Conservation (phyloP, 257 asterid genomes). For the Solanum habrochaites region DNA sequence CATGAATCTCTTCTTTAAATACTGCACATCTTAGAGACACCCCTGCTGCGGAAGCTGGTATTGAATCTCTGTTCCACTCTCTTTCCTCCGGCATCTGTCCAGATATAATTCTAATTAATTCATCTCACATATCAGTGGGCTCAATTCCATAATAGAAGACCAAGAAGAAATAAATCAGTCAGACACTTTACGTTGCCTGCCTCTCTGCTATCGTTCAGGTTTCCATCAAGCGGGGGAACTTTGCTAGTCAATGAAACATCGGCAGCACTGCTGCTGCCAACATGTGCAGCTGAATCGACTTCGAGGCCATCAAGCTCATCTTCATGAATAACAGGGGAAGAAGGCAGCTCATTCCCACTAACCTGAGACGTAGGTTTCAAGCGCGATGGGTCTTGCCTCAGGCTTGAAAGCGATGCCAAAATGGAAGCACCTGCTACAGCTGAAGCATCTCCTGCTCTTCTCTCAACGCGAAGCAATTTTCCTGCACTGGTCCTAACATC, state of each 20-base stretch:
- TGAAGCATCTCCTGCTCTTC: slow-evolving; percentile 77
- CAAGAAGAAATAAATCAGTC: slow-evolving; percentile 2
- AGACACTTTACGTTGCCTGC: slow-evolving; percentile 33
- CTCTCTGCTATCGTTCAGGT: slow-evolving; percentile 42
- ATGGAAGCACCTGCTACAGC: slow-evolving; percentile 87
- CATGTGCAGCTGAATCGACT: slow-evolving; percentile 50
- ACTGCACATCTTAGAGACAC: slow-evolving; percentile 41
- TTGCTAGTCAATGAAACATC: slow-evolving; percentile 43
- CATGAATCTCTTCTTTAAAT: slow-evolving; percentile 52
- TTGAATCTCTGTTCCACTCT: slow-evolving; percentile 50
- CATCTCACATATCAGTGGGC: background rate
- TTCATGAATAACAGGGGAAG: slow-evolving; percentile 49
- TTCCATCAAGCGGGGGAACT: slow-evolving; percentile 41
- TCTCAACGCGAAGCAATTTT: slow-evolving; percentile 43
- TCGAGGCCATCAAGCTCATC: slow-evolving; percentile 71
- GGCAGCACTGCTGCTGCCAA: slow-evolving; percentile 37
- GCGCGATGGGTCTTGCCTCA: slow-evolving; percentile 46
- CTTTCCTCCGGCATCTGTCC: slow-evolving; percentile 41
- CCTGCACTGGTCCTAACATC: slow-evolving; percentile 54
- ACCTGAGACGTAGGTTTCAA: slow-evolving; percentile 51
- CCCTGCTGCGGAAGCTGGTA: slow-evolving; percentile 40
- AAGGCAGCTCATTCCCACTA: slow-evolving; percentile 42
- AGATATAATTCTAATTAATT: slow-evolving; percentile 4
- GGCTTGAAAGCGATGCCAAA: slow-evolving; percentile 76
- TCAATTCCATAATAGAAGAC: background rate